A percentile compares a stretch with the other conserved stretches of the same genome.
These are phyloP conservation scores for Ophiocordyceps sinensis DNA, from an alignment of 2,329 filamentous ascomycete species.

Conservation along the genomic window DNA sequence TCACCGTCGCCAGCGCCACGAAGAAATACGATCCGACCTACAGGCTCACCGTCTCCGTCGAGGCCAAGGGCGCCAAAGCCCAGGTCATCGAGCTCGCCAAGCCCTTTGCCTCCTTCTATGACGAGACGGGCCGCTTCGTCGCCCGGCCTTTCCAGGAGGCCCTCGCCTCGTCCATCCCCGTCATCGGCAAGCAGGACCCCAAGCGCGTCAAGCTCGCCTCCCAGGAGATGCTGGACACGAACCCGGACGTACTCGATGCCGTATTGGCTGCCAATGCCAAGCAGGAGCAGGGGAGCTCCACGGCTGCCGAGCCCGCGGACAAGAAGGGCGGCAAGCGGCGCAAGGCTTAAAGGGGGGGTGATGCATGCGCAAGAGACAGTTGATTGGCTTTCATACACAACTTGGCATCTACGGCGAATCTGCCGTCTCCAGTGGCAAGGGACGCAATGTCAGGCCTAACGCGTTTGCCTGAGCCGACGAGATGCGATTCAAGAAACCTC, in stretches of 20 bases:
- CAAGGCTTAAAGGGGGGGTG: slow-evolving; percentile 20
- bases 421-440: too few relatives aligned
- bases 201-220: slow-evolving; percentile 30
- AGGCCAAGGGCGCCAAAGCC: slow-evolving; percentile 20
- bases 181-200: slow-evolving; percentile 52
- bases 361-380: neutral
- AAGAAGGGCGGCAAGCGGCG: slow-evolving; percentile 31
- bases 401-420: too few relatives aligned
- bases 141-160: slow-evolving; percentile 65
- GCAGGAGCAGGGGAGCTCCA: slow-evolving; percentile 7
- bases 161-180: slow-evolving; percentile 52
- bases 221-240: slow-evolving; percentile 22
- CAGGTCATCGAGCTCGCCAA: slow-evolving; percentile 40
- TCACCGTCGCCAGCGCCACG: slow-evolving; percentile 56
- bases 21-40: slow-evolving; percentile 77
- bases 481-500: too few relatives aligned
- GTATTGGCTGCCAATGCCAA: slow-evolving; percentile 22
- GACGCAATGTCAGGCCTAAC: too few relatives aligned
- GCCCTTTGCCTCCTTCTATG: slow-evolving; percentile 65
- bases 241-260: slow-evolving; percentile 34
- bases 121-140: slow-evolving; percentile 56
- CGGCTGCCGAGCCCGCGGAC: slow-evolving; percentile 18
- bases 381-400: too few relatives aligned
- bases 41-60: slow-evolving; percentile 51
- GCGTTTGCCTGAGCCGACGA: too few relatives aligned